Percentiles rank a stretch among this genome's conserved stretches.
Conservation (phyloP, 352 stramenopile species). For the Globisporangium abappressorium region DNA sequence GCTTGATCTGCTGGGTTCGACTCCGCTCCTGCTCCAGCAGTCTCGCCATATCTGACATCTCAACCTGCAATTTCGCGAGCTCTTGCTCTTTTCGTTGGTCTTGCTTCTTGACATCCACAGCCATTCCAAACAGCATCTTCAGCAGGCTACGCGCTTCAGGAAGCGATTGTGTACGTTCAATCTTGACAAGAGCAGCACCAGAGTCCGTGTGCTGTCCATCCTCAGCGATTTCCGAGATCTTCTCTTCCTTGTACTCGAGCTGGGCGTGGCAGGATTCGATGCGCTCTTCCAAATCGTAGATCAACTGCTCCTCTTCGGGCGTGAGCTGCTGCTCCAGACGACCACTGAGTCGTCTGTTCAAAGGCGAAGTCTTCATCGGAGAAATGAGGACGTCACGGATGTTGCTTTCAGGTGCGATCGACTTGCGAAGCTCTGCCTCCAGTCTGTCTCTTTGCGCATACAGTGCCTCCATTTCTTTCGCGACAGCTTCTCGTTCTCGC, state of each 20-base stretch:
- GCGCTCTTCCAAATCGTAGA: conserved; percentile 82
- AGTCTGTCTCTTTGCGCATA: conserved; percentile 74
- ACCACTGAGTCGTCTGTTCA: conserved; percentile 43
- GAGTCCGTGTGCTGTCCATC: conserved; percentile 41
- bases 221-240: conserved; percentile 80
- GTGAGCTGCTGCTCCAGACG: conserved; percentile 51
- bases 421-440: conserved; percentile 63
- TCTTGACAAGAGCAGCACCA: conserved; percentile 61
- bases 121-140: conserved; percentile 85
- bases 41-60: conserved; percentile 57
- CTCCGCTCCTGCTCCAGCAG: conserved; percentile 70
- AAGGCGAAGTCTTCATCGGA: conserved; percentile 46
- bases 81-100: conserved; percentile 81
- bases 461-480: conserved; percentile 78
- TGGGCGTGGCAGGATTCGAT: conserved; percentile 85
- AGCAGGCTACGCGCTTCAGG: conserved; percentile 76
- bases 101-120: conserved; percentile 85
- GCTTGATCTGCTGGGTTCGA: conserved; percentile 74
- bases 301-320: conserved; percentile 75
- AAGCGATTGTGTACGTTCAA: conserved; percentile 80
- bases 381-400: conserved; percentile 84
- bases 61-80: conserved; percentile 69
- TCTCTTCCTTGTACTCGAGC: conserved; percentile 88
- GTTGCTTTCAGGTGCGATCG: conserved; percentile 52
- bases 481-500: conserved; percentile 66